Base-by-base conservation (phyloP, 2,329 filamentous ascomycete genomes). In the Mycogone perniciosa region DNA sequence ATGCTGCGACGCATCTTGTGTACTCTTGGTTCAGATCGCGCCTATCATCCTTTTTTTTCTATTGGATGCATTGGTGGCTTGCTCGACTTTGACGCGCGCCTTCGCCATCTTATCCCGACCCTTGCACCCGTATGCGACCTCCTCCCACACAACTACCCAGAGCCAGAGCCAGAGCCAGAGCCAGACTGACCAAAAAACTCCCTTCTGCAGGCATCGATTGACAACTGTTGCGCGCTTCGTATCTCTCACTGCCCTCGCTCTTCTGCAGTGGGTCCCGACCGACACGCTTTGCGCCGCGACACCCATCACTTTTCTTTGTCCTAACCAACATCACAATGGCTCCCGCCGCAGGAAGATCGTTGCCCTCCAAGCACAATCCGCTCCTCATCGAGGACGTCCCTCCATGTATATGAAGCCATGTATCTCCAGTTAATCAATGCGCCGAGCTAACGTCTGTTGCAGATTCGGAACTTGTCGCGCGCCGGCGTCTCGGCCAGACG, bases 401-500 rank as follows among this genome's bases (percentile, higher is more conserved):
- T 48, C 63, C 73, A 46, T 80, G 85, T 89, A 85, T 52, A 60
- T 44, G 49, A 49, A 27, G 37, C 42, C 50, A 44, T 43, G 38
- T 33, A 5, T 47, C 35, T 27, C 51, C 31, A 41, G 10, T 13
- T 30, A 26, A 20, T 44, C 45, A 51, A 48, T 33, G 45, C 40
- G 38, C 31, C 50, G 49, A 31, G 56, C 65, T 67, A 40, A 67
- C 62, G 45, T 20, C 51, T 48, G 31, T 48, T 53, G 40, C 62
- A 90, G 86, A 86, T 68, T 67, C 76, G 55, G 85, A 89, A 54
- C 83, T 96, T 50, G 82, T 96, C 57, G 76, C 85, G 68, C 85
- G 90, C 64, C 87, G 93, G 64, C 88, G 92, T 60, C 79, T 99
- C 42, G 93, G 92, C 43, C 91, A 96, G 72, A 99, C 93, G 27